phyloP scores from a whole-genome alignment of 1,139 yeast genomes.

The Candida buenavistaensis region DNA sequence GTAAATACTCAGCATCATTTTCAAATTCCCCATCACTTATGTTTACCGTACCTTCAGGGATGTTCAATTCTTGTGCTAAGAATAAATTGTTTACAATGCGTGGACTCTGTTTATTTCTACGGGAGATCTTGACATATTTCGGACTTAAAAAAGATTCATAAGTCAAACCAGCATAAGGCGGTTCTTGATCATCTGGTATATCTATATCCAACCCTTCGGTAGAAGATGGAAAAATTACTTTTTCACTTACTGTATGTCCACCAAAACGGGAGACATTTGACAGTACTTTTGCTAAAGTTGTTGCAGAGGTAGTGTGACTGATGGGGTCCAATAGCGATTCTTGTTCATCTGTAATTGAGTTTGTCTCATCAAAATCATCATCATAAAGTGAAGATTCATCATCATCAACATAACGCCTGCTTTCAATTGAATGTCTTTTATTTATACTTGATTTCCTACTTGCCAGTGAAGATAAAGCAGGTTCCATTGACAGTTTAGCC shows the following conservation, averaged over 20 bases:
- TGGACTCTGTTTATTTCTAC: constrained; percentile 46
- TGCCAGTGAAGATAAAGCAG: neutral
- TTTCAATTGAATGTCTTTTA: constrained; percentile 5
- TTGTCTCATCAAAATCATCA: constrained; percentile 14
- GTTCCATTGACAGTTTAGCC: neutral
- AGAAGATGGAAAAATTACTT: constrained; percentile 14
- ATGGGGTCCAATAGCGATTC: constrained; percentile 11
- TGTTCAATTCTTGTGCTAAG: constrained; percentile 74
- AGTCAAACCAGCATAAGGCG: constrained; percentile 34
- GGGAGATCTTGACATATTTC: constrained; percentile 50
- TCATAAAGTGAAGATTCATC: constrained; percentile 14
- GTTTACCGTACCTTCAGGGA: constrained; percentile 6
- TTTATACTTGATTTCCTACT: constrained; percentile 6
- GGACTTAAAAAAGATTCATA: constrained; percentile 49
- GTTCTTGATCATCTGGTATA: constrained; percentile 16
- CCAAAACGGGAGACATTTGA: constrained; percentile 12
- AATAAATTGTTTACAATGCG: constrained; percentile 57
- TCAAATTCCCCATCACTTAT: constrained; percentile 8
- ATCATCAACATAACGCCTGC: constrained; percentile 11
- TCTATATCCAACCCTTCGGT: constrained; percentile 9
- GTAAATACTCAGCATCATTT: constrained; percentile 11
- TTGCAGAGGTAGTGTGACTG: constrained; percentile 2
- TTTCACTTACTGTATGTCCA: constrained; percentile 15
- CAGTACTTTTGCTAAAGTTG: constrained; percentile 2
- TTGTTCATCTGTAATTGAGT: constrained; percentile 11